Evolutionary conservation across 352 stramenopile genomes (phyloP).

Genomic region (Phytophthora fragariae): DNA sequence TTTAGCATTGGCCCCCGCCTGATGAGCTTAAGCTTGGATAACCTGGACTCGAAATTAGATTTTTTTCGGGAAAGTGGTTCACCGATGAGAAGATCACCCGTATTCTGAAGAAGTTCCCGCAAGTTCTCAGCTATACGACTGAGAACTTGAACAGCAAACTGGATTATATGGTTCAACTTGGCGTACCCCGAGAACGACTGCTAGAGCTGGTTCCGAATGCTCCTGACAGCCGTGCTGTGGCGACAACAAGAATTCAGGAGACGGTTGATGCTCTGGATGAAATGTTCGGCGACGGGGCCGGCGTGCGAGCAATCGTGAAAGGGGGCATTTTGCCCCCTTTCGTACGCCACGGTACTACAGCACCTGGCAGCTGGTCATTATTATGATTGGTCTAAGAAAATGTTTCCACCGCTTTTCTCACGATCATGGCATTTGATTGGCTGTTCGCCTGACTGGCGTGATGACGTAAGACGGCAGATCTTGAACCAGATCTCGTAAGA

Average conservation of each 20-base stretch:
- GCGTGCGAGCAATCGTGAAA: not conserved
- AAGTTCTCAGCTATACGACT: not conserved
- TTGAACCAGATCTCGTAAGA: too few relatives aligned
- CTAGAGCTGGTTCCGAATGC: not conserved
- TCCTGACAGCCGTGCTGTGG: not conserved
- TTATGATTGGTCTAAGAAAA: too few relatives aligned
- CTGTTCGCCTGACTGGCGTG: too few relatives aligned
- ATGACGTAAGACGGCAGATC: too few relatives aligned
- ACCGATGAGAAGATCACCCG: not conserved
- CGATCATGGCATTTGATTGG: not conserved
- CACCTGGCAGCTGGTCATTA: too few relatives aligned
- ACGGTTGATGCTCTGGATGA: not conserved
- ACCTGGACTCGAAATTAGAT: not conserved
- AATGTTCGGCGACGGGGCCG: not conserved
- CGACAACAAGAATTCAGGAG: not conserved
- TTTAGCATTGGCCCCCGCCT: not conserved
- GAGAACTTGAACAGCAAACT: not conserved
- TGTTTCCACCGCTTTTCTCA: not conserved
- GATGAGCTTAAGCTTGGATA: not conserved
- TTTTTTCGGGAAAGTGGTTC: not conserved
- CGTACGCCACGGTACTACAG: too few relatives aligned
- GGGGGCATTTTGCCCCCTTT: too few relatives aligned
- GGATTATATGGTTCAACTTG: not conserved
- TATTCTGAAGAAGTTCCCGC: not conserved
- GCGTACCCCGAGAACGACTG: not conserved